Evolutionary conservation across 2,329 filamentous ascomycete species (phyloP).

Genomic region (Madurella mycetomatis): DNA sequence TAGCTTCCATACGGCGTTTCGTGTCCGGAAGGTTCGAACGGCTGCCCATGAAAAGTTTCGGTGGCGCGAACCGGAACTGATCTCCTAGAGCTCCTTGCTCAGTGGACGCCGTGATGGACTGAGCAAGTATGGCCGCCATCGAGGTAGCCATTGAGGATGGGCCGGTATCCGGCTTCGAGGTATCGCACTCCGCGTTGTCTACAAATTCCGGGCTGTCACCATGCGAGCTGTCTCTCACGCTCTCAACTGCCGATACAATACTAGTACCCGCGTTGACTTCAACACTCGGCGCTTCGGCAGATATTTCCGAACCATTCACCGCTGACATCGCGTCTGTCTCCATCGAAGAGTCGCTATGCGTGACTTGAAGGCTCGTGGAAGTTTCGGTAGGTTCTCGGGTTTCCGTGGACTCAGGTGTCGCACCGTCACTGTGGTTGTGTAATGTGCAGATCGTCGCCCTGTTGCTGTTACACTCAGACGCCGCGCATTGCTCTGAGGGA

Average conservation of each 20-base stretch:
- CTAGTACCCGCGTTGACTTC: slow-evolving; percentile 10
- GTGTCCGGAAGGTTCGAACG: slow-evolving; percentile 14
- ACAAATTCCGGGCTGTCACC: background rate
- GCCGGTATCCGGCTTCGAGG: slow-evolving; percentile 2
- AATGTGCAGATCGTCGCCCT: slow-evolving; percentile 13
- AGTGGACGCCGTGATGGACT: slow-evolving; percentile 11
- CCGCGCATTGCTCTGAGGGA: background rate
- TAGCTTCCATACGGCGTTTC: background rate
- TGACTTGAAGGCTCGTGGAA: slow-evolving; percentile 13
- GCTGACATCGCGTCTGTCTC: background rate
- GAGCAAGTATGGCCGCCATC: slow-evolving; percentile 17
- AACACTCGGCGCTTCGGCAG: slow-evolving; percentile 1
- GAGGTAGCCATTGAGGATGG: slow-evolving; percentile 10
- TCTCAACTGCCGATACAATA: background rate
- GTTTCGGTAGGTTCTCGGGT: background rate
- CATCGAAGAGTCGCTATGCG: background rate
- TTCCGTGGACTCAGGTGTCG: background rate
- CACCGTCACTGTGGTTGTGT: background rate
- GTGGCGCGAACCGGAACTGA: slow-evolving; percentile 27
- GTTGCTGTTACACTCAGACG: slow-evolving; percentile 9
- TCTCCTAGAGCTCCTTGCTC: slow-evolving; percentile 13
- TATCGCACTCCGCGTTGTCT: slow-evolving; percentile 2
- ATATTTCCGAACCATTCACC: background rate
- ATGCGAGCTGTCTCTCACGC: background rate
- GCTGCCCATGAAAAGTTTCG: slow-evolving; percentile 29